phyloP scores from a whole-genome alignment of 345 rosid genomes.

The Brassica napus region DNA sequence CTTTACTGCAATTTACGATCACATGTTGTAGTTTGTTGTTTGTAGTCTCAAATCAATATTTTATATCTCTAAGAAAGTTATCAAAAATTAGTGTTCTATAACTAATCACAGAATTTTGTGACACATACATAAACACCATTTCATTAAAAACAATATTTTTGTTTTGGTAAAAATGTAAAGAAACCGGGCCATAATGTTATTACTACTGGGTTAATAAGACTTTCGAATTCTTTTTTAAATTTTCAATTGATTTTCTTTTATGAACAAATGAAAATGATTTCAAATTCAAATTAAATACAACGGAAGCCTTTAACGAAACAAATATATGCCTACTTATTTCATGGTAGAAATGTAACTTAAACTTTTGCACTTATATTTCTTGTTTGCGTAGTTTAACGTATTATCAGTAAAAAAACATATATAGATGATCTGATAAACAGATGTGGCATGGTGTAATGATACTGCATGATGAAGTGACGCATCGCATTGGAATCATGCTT shows the following conservation, averaged over 20 bases:
- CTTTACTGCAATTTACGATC: neutral
- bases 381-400: neutral
- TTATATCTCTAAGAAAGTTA: neutral
- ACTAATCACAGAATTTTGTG: neutral
- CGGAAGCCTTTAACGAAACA: neutral
- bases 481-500: conserved; percentile 31
- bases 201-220: neutral
- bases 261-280: too few relatives aligned
- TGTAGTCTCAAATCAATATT: neutral
- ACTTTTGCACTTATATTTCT: neutral
- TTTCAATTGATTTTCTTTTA: too few relatives aligned
- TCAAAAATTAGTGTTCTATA: neutral
- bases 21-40: neutral
- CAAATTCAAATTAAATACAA: neutral
- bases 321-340: neutral
- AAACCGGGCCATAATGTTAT: too few relatives aligned
- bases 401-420: neutral
- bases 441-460: conserved; percentile 25
- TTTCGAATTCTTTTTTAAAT: neutral
- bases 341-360: neutral
- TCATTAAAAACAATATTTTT: too few relatives aligned
- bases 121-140: neutral
- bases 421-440: neutral
- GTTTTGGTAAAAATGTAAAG: too few relatives aligned
- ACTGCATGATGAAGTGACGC: conserved; percentile 33